Base-by-base conservation (phyloP, 257 asterid genomes). In the Vinca minor region DNA sequence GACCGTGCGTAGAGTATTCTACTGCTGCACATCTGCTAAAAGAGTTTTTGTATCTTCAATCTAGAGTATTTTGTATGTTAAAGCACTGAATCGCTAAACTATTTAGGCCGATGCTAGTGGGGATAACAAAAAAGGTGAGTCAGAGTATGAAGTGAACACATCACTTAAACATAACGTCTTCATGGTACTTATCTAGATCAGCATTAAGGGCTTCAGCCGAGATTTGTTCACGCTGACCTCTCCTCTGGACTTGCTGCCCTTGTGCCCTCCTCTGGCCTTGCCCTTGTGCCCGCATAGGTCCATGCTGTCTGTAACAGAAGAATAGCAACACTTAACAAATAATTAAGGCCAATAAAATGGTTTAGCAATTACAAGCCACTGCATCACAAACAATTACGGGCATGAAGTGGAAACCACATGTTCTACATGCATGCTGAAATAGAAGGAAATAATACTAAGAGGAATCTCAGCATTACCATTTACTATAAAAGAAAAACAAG, bases 151-250 rank as follows among this genome's bases (percentile, higher is more conserved):
- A 15, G 23, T 48, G 55, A 13, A 57, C 5, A 10, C 13, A 74
- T 77, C 61, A 79, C 49, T 76, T 64, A 41, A 79, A 80, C 89
- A 74, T 74, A 1, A 89, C 77, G 13, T 70, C 79, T 65, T 82
- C 76, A 63, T 78, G 87, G 72, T 91, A 88, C 74, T 81, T 83
- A 45, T 85, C 95, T 56, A 88, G 62, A 65, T 88, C 98, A 48
- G 89, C 94, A 74, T 88, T 95, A 4, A 88, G 89, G 65, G 82
- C 91, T 29, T 84, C 90, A 29, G 87, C 86, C 17, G 96, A 84
- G 64, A 84, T 71, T 73, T 72, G 83, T 63, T 75, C 81, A 66
- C 3, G 64, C 76, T 59, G 73, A 75, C 7, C 80, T 79, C 63
- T 81, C 77, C 45, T 68, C 76, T 44, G 79, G 77, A 60, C 55